These are phyloP conservation scores for Chloromonas sp. DNA, from an alignment of 163 green algal genomes.

Conservation along the genomic window DNA sequence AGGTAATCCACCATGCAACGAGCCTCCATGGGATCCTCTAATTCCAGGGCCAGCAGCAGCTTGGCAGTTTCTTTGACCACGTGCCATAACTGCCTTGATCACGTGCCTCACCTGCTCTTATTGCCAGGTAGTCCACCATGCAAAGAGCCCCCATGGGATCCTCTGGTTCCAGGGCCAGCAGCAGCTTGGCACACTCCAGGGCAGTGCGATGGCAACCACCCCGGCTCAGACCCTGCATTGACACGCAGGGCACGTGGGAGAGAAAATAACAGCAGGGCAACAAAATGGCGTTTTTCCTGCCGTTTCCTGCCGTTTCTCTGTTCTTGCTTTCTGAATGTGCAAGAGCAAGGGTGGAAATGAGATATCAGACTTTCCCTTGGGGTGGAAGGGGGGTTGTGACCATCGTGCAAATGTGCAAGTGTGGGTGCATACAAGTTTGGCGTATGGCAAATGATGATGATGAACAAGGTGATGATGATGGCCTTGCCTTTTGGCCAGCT, in stretches of 20 bases:
- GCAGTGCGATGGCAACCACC: constrained; percentile 84
- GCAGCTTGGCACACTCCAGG: constrained; percentile 88
- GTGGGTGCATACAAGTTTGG: too few species aligned
- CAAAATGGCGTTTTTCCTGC: not conserved
- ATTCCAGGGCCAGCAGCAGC: constrained; percentile 82
- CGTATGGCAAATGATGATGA: too few species aligned
- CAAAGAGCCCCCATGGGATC: constrained; percentile 78
- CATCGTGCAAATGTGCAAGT: too few species aligned
- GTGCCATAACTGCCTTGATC: not conserved
- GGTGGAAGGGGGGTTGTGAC: too few species aligned
- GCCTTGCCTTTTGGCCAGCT: too few species aligned
- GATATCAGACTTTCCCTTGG: too few species aligned
- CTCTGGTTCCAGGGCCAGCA: constrained; percentile 75
- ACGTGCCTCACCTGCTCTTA: constrained; percentile 29
- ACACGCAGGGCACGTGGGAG: too few species aligned
- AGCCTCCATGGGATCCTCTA: constrained; percentile 73
- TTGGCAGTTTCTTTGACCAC: constrained; percentile 70
- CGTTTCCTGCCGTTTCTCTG: not conserved
- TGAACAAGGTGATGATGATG: too few species aligned
- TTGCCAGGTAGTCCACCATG: constrained; percentile 84
- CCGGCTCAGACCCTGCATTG: constrained; percentile 60
- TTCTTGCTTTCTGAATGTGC: not conserved
- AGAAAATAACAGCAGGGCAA: too few species aligned
- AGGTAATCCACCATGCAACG: constrained; percentile 85
- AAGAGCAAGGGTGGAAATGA: not conserved